Evolutionary conservation across 2,329 filamentous ascomycete genomes (phyloP).

Genomic region (Sarocladiaceae sp.): DNA sequence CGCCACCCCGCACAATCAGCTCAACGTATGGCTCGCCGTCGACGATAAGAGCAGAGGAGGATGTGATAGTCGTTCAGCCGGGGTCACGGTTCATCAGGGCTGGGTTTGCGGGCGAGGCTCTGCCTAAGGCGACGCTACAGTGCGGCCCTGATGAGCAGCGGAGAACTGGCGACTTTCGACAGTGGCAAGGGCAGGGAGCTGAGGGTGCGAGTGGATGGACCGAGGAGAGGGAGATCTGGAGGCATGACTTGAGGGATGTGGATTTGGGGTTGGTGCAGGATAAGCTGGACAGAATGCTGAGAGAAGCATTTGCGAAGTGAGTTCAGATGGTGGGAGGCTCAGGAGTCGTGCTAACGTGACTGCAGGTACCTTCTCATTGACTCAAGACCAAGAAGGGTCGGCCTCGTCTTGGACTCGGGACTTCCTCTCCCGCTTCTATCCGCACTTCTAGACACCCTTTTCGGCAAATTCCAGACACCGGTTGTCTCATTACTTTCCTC

Average conservation of each 20-base stretch:
- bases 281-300: conserved; percentile 76
- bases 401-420: conserved; percentile 71
- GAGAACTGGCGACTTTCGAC: conserved; percentile 75
- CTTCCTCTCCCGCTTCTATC: conserved; percentile 77
- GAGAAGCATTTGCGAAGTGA: conserved; percentile 78
- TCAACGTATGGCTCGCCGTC: conserved; percentile 56
- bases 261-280: conserved; percentile 81
- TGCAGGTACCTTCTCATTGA: conserved; percentile 63
- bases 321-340: conserved; percentile 31
- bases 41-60: conserved; percentile 71
- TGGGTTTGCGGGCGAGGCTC: conserved; percentile 81
- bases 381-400: conserved; percentile 68
- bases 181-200: conserved; percentile 54
- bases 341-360: not conserved
- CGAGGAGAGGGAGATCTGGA: conserved; percentile 70
- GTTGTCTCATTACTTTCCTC: conserved; percentile 76
- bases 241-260: conserved; percentile 64
- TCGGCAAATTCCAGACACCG: conserved; percentile 75
- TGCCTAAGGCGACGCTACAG: conserved; percentile 65
- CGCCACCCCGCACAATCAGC: conserved; percentile 52
- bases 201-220: conserved; percentile 45
- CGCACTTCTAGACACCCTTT: conserved; percentile 70
- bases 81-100: conserved; percentile 74
- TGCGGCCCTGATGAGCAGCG: conserved; percentile 75
- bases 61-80: conserved; percentile 77